Base-by-base conservation (phyloP, 441 rosid species). In the Daphne laureola region DNA sequence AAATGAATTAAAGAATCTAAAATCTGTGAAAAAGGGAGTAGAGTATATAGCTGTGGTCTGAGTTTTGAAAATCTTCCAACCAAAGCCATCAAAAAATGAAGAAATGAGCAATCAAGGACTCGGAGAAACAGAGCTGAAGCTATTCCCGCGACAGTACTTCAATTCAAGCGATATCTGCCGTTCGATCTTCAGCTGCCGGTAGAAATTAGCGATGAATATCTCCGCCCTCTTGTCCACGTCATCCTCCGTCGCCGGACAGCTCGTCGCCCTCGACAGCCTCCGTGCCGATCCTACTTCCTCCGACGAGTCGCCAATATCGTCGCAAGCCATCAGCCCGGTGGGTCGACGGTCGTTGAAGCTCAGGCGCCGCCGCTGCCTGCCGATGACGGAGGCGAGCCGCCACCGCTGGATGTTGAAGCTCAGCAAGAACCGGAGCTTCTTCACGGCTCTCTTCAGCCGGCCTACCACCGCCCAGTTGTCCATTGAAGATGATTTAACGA, bases 151-250 rank as follows among this genome's bases (percentile, higher is more conserved):
- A 35, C 59, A 72, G 52, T 79, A 77, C 17, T 53, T 59, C 51
- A 86, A 81, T 40, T 86, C 77, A 75, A 84, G 53, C 40, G 95
- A 87, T 60, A 84, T 66, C 80, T 90, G 95, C 59, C 91, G 75
- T 66, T 90, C 97, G 46, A 86, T 78, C 82, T 65, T 78, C 67
- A 87, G 89, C 35, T 82, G 96, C 13, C 52, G 70, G 38, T 79
- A 77, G 63, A 90, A 90, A 54, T 90, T 90, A 2, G 76, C 67
- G 12, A 90, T 90, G 53, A 90, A 90, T 69, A 73, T 62, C 46
- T 90, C 96, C 12, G 97, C 96, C 54, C 69, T 81, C 55, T 54
- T 65, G 53, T 90, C 92, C 7, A 84, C 70, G 64, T 90, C 97
- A 16, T 81, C 96, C 31, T 85, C 90, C 4, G 83, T 68, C 38